A percentile compares a stretch with the other conserved stretches of the same genome.
Evolutionary conservation across 2,329 filamentous ascomycete genomes (phyloP).

Genomic region (Penicillium sp.): DNA sequence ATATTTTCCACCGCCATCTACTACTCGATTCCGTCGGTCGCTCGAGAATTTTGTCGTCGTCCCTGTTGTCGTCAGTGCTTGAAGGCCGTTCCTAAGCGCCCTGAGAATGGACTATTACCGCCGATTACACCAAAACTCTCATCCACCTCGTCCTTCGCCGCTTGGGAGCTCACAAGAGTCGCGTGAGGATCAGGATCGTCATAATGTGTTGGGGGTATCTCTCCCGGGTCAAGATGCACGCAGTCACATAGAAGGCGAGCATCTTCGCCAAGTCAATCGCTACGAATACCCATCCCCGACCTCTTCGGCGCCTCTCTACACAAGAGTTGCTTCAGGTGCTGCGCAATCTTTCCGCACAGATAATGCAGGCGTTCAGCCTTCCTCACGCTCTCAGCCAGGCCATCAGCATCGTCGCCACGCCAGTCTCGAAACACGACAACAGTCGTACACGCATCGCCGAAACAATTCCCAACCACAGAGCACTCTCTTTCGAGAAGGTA

Average conservation of each 20-base stretch:
- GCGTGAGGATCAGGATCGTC: constrained; percentile 25
- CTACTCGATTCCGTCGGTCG: background rate
- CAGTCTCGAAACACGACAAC: constrained; percentile 14
- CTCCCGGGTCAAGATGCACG: constrained; percentile 14
- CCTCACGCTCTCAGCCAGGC: constrained; percentile 11
- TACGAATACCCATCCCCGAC: constrained; percentile 12
- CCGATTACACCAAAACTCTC: constrained; percentile 24
- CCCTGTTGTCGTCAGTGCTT: background rate
- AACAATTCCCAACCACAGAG: constrained; percentile 20
- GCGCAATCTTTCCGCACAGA: constrained; percentile 17
- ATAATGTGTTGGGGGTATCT: constrained; percentile 7
- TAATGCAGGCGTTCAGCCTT: constrained; percentile 13
- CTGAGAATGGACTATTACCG: constrained; percentile 26
- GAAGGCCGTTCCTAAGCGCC: no score
- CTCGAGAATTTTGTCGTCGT: constrained; percentile 1
- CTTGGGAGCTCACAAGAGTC: constrained; percentile 29
- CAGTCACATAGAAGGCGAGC: constrained; percentile 16
- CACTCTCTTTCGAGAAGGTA: constrained; percentile 15
- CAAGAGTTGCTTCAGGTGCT: constrained; percentile 8
- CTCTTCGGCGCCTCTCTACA: constrained; percentile 11
- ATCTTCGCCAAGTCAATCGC: constrained; percentile 13
- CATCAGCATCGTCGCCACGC: constrained; percentile 18
- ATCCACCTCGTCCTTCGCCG: constrained; percentile 31
- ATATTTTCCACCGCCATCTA: constrained; percentile 15
- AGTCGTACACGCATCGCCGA: constrained; percentile 17